Base-by-base conservation (phyloP, 768 basidiomycete genomes). In the Rhodosporidiobolus sp. region DNA sequence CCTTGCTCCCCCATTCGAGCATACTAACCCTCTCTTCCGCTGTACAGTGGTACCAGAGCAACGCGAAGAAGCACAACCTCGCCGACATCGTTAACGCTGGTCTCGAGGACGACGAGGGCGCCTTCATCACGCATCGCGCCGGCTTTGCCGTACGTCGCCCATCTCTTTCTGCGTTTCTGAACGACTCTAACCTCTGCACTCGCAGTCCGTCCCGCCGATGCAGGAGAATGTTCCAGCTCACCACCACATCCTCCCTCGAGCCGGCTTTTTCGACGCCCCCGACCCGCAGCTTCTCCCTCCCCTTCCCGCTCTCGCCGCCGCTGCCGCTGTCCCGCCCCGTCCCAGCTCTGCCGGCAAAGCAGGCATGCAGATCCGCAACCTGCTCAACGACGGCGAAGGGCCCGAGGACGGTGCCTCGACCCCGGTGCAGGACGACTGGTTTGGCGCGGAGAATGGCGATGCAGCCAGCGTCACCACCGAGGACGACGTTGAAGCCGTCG, bases 31-130 rank as follows among this genome's bases (percentile, higher is more conserved):
- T 70, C 26, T 5, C 17, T 0, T 50, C 4, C 32, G 19, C 30
- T 2, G 8, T 9, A 17, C 56, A 72, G 67, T 73, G 71, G 69
- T 76, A 70, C 65, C 68, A 69, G 62, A 69, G 59, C 59, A 66
- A 82, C 54, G 70, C 75, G 35, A 78, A 74, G 59, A 80, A 80
- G 63, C 64, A 79, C 59, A 71, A 72, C 17, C 68, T 80, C 20
- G 76, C 70, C 34, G 77, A 73, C 24, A 65, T 74, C 43, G 70
- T 62, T 22, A 63, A 52, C 38, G 43, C 34, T 1, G 70, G 56
- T 9, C 58, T 24, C 28, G 56, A 30, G 26, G 46, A 58, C 32
- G 52, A 69, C 24, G 34, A 60, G 12, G 65, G 55, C 17, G 52
- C 20, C 17, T 43, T 14, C 38, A 43, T 43, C 38, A 43, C 14